A percentile compares a stretch with the other conserved stretches of the same genome.
phyloP scores from a whole-genome alignment of 345 rosid genomes.

The Odontarrhena argentea region DNA sequence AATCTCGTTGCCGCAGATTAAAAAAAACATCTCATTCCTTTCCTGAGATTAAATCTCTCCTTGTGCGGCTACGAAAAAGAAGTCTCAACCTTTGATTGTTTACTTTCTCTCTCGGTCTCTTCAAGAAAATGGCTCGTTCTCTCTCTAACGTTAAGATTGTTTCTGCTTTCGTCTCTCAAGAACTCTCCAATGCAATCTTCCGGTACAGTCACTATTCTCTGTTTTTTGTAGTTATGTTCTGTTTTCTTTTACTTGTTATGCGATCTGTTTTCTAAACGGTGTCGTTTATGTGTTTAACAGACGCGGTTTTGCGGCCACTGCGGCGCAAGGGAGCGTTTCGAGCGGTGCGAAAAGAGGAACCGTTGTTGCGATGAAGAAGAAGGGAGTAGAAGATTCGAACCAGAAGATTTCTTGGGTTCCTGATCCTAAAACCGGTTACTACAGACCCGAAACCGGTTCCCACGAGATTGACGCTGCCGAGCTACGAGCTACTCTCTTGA shows the following conservation, averaged over 20 bases:
- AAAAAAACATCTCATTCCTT: background rate
- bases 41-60: background rate
- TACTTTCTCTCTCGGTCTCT: constrained; percentile 27
- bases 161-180: constrained; percentile 40
- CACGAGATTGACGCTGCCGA: constrained; percentile 71
- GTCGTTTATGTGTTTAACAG: constrained; percentile 25
- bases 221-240: background rate
- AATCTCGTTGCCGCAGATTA: constrained; percentile 32
- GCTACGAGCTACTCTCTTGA: constrained; percentile 64
- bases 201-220: constrained; percentile 28
- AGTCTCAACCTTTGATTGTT: constrained; percentile 19
- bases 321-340: constrained; percentile 41
- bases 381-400: constrained; percentile 47
- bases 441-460: constrained; percentile 70
- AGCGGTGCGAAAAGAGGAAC: constrained; percentile 36
- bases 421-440: constrained; percentile 81
- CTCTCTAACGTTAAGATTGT: constrained; percentile 41
- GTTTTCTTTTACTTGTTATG: background rate
- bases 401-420: constrained; percentile 75
- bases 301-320: constrained; percentile 45
- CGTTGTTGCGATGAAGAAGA: constrained; percentile 48
- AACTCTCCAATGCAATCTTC: constrained; percentile 42
- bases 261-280: constrained; percentile 31
- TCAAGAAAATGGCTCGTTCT: constrained; percentile 44
- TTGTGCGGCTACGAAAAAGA: constrained; percentile 34